These are phyloP conservation scores for Phytophthora pseudosyringae DNA, from an alignment of 352 stramenopile species.

Conservation along the genomic window DNA sequence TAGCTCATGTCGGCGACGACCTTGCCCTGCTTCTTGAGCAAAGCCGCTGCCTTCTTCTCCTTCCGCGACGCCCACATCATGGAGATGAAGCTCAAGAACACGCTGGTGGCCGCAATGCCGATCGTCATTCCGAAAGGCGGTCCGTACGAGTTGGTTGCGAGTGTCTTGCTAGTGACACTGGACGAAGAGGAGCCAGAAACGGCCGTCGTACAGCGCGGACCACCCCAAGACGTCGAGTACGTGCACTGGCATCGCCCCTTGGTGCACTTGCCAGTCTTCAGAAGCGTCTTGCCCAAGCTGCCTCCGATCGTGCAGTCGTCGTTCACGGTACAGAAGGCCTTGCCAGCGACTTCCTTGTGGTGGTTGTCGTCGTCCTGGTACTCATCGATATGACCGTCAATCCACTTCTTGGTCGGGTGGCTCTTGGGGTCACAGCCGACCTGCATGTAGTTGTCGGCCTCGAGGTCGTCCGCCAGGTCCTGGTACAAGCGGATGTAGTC, in stretches of 20 bases:
- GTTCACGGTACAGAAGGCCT: conserved; percentile 52
- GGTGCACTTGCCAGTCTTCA: conserved; percentile 48
- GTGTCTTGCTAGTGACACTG: conserved; percentile 11
- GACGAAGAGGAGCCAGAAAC: conserved; percentile 21
- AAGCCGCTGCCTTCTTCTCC: conserved; percentile 20
- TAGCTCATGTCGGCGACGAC: conserved; percentile 16
- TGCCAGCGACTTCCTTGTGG: conserved; percentile 53
- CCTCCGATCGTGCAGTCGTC: conserved; percentile 62
- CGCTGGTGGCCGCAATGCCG: conserved; percentile 26
- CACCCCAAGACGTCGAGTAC: conserved; percentile 46
- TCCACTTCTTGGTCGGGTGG: conserved; percentile 58
- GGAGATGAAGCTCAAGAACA: conserved; percentile 42
- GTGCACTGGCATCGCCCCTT: conserved; percentile 47
- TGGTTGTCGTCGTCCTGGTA: conserved; percentile 61
- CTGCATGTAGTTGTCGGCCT: conserved; percentile 45
- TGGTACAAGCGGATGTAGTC: conserved; percentile 92
- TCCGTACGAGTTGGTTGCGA: conserved; percentile 38
- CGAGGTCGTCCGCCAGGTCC: conserved; percentile 39
- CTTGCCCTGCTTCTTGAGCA: conserved; percentile 29
- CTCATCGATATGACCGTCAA: conserved; percentile 49
- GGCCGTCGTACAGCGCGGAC: conserved; percentile 57
- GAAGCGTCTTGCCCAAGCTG: conserved; percentile 9
- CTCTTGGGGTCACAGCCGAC: conserved; percentile 48
- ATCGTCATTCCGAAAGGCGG: conserved; percentile 45
- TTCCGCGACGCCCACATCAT: conserved; percentile 21